Evolutionary conservation across 129 eudicot genomes (phyloP), one percentile per base, ranked within the genome.

Genomic region (Flaveria ramosissima): DNA sequence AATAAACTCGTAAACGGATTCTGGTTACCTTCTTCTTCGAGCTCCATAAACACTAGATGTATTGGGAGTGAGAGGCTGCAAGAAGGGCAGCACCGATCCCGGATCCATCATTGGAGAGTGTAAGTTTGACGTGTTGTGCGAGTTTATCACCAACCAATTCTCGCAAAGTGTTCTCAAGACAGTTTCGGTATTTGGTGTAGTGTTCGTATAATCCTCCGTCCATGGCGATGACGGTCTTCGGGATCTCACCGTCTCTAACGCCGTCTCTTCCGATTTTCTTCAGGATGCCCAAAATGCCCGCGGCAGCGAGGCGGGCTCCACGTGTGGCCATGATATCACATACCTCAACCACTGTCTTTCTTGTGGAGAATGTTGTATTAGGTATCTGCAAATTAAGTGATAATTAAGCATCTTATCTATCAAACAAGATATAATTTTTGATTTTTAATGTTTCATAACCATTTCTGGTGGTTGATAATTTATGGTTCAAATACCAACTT

Each of bases 41-140:
- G 26, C 45, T 62, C 61, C 74, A 3, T 64, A 21, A 47, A 7
- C 83, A n/a, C 47, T 84, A 87, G 46, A 76, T 70, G 82, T 91
- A 89, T 5, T 23, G 81, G 42, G 97, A 94, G 70, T 94, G 89
- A 43, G 92, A 91, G 62, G 98, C 97, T 7, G 98, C 98, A 19
- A 94, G 88, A 52, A 94, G 96, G 59, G 99, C 96, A n/a, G 99
- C 99, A 19, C 99, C 99, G 10, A 88, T 87, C 27, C 99, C 97
- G 0, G 96, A 91, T 8, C 97, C 99, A 75, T 94, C 97, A 7
- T 83, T 89, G 43, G 89, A 92, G 68, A 71, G 98, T 86, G 81
- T 84, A 51, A 91, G 65, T 62, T 43, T 56, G 46, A 94, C 59
- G 13, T 61, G 70, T 56, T 80, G 15, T 1, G 84, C 83, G 24